A percentile compares a stretch with the other conserved stretches of the same genome.
Conservation (phyloP, 2,329 filamentous ascomycete species). For the Aspergillus fumigatus region DNA sequence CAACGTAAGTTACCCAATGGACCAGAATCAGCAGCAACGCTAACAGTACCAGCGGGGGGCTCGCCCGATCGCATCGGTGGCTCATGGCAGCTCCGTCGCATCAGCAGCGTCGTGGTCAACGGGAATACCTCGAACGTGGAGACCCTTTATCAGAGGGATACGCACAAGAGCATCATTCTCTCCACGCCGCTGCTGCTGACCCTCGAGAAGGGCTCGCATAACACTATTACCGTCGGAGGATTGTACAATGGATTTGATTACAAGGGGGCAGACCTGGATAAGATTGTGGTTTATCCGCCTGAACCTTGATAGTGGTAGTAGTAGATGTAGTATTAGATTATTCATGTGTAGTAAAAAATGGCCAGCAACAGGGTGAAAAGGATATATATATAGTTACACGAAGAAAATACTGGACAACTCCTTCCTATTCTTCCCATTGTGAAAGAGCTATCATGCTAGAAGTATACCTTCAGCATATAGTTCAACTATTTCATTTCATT, state of each 20-base stretch:
- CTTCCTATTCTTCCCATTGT: too few relatives aligned
- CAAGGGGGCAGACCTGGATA: slow-evolving; percentile 57
- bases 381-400: background rate
- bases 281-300: slow-evolving; percentile 56
- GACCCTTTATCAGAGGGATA: slow-evolving; percentile 52
- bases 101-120: slow-evolving; percentile 58
- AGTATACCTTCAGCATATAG: background rate
- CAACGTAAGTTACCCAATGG: slow-evolving; percentile 12
- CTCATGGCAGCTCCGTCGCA: slow-evolving; percentile 55
- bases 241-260: slow-evolving; percentile 53
- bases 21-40: background rate
- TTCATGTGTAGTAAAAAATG: background rate
- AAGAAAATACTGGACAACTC: too few relatives aligned
- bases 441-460: background rate
- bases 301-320: slow-evolving; percentile 30
- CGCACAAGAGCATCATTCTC: slow-evolving; percentile 57
- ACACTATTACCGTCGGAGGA: slow-evolving; percentile 56
- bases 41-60: slow-evolving; percentile 41
- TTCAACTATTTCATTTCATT: background rate
- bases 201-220: slow-evolving; percentile 47
- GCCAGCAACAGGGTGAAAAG: too few relatives aligned
- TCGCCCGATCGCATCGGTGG: slow-evolving; percentile 57
- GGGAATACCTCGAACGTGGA: slow-evolving; percentile 46
- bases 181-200: slow-evolving; percentile 54
- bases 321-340: too few relatives aligned